Conservation (phyloP, 75 land plant species). For the Pinus albicaulis region DNA sequence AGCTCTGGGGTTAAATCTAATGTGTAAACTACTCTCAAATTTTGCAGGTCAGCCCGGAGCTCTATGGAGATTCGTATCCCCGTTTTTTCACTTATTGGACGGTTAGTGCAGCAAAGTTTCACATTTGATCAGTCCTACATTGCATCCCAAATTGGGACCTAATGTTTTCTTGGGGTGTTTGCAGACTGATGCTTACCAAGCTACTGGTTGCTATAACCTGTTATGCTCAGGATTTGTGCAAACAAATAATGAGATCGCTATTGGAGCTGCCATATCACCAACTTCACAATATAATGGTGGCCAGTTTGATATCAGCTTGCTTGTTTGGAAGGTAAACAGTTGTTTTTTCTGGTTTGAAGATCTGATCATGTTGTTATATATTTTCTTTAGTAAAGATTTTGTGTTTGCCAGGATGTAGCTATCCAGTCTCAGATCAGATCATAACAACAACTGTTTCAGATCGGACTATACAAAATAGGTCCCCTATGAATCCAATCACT, state of each 20-base stretch:
- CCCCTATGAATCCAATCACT: too few relatives aligned
- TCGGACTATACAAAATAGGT: too few relatives aligned
- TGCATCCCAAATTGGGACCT: neutral
- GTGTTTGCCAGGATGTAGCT: too few relatives aligned
- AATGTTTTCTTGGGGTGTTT: slow-evolving; percentile 1
- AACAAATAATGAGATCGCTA: slow-evolving; percentile 74
- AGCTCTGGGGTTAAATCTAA: too few relatives aligned
- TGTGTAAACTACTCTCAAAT: too few relatives aligned
- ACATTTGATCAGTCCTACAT: neutral
- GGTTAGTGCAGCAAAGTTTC: slow-evolving; percentile 28
- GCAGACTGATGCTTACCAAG: slow-evolving; percentile 89
- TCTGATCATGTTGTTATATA: neutral
- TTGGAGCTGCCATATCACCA: slow-evolving; percentile 88
- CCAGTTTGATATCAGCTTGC: slow-evolving; percentile 81
- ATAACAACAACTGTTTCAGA: too few relatives aligned
- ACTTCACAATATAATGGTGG: slow-evolving; percentile 54
- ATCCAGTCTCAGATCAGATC: too few relatives aligned
- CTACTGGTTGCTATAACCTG: slow-evolving; percentile 93
- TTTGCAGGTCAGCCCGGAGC: slow-evolving; percentile 82
- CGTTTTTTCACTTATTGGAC: slow-evolving; percentile 96
- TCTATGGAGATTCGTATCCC: slow-evolving; percentile 85
- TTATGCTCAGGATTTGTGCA: slow-evolving; percentile 96
- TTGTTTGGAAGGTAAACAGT: slow-evolving; percentile 82
- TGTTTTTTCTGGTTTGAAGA: neutral
- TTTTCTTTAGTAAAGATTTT: too few relatives aligned